These are phyloP conservation scores for Fusarium caatingaense DNA, from an alignment of 2,329 filamentous ascomycete species.

Conservation along the genomic window DNA sequence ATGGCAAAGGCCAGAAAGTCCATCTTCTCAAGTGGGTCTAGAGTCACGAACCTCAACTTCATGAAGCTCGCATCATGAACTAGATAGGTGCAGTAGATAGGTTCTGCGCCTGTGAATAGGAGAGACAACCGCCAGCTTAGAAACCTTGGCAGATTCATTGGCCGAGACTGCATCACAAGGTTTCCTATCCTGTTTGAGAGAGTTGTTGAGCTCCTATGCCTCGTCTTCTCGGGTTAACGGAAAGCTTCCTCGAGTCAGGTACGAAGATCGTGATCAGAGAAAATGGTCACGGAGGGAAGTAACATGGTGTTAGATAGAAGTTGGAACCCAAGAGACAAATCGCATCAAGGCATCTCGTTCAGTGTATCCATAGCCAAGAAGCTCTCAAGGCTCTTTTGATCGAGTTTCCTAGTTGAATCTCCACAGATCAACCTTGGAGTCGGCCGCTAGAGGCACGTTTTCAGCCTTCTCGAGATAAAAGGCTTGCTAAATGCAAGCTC, in stretches of 20 bases:
- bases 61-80: neutral
- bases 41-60: neutral
- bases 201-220: neutral
- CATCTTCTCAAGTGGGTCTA: slow-evolving; percentile 16
- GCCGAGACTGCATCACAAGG: neutral
- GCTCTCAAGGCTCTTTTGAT: neutral
- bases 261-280: slow-evolving; percentile 20
- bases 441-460: slow-evolving; percentile 7
- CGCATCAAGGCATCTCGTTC: neutral
- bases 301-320: neutral
- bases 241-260: slow-evolving; percentile 28
- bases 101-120: neutral
- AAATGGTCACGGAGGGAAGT: neutral
- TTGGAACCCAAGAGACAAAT: neutral
- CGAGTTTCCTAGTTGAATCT: neutral
- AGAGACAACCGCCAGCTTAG: neutral
- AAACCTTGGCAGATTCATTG: slow-evolving; percentile 5
- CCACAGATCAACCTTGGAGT: slow-evolving; percentile 13
- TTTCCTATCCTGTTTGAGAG: slow-evolving; percentile 4
- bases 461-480: slow-evolving; percentile 14
- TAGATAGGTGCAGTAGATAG: neutral
- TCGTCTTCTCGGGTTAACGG: slow-evolving; percentile 6
- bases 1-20: slow-evolving; percentile 24
- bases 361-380: neutral
- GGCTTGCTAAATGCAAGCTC: neutral